Evolutionary conservation across 345 rosid genomes (phyloP).

Genomic region (Atalantia buxifolia): DNA sequence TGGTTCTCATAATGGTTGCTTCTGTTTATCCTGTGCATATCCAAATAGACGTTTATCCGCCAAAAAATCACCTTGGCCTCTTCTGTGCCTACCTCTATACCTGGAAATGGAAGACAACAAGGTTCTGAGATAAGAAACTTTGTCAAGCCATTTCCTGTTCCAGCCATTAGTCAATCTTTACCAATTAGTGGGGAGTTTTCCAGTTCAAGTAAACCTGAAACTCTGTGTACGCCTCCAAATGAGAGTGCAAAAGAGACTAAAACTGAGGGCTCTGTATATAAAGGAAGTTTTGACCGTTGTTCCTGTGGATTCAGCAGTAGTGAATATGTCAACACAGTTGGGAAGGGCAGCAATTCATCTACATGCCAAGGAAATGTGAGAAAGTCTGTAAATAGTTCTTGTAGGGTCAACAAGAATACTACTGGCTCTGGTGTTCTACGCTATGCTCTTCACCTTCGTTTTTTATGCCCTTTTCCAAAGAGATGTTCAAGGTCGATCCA

Average conservation of each 20-base stretch:
- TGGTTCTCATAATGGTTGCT: neutral
- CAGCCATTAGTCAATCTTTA: conserved; percentile 14
- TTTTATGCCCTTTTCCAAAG: conserved; percentile 39
- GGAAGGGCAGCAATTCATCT: conserved; percentile 13
- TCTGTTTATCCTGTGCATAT: neutral
- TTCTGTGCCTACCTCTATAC: conserved; percentile 19
- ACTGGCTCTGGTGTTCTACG: conserved; percentile 43
- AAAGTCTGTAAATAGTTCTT: conserved; percentile 27
- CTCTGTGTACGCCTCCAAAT: neutral
- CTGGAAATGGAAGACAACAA: conserved; percentile 23
- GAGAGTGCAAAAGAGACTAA: conserved; percentile 20
- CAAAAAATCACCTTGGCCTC: conserved; percentile 50
- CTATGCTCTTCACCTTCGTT: conserved; percentile 58
- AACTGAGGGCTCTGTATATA: conserved; percentile 14
- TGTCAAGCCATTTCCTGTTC: conserved; percentile 13
- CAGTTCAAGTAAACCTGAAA: neutral
- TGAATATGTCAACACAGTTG: neutral
- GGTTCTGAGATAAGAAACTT: conserved; percentile 21
- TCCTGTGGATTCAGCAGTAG: conserved; percentile 5
- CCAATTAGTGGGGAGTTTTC: neutral
- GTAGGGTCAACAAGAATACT: conserved; percentile 33
- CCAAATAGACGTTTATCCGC: conserved; percentile 49
- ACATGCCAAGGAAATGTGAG: conserved; percentile 13
- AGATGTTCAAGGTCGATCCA: conserved; percentile 31
- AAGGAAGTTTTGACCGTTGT: neutral